Percentiles rank a stretch among this genome's conserved stretches.
Conservation (phyloP, 1,284 basidiomycete genomes). For the Ceratobasidium sp. region DNA sequence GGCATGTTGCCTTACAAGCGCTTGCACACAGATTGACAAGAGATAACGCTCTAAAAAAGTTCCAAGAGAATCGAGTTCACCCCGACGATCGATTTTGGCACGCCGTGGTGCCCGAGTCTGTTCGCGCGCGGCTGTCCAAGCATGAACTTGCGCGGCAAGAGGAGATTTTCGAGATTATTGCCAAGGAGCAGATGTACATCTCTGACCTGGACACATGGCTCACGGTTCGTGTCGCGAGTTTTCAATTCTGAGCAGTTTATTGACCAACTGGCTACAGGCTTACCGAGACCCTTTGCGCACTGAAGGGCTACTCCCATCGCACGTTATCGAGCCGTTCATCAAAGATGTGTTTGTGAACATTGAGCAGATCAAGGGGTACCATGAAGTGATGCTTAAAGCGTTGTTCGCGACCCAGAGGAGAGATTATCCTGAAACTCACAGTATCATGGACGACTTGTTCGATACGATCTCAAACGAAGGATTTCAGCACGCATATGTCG, state of each 20-base stretch:
- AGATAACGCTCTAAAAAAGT: conserved; percentile 55
- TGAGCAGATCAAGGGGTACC: conserved; percentile 65
- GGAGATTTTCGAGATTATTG: conserved; percentile 81
- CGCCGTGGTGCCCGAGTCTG: conserved; percentile 69
- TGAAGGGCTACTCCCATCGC: conserved; percentile 63
- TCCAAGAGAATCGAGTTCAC: conserved; percentile 66
- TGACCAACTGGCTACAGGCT: conserved; percentile 55
- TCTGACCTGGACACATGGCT: conserved; percentile 70
- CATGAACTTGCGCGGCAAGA: conserved; percentile 80
- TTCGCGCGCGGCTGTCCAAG: conserved; percentile 70
- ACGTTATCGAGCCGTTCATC: conserved; percentile 64
- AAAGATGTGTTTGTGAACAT: conserved; percentile 79
- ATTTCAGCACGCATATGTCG: conserved; percentile 72
- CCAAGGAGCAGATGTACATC: conserved; percentile 82
- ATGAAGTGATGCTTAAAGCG: conserved; percentile 68
- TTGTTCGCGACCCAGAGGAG: conserved; percentile 76
- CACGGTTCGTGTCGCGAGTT: conserved; percentile 66
- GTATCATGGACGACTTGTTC: conserved; percentile 77
- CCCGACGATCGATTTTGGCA: conserved; percentile 79
- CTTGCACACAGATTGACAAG: background rate
- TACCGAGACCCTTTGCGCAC: conserved; percentile 68
- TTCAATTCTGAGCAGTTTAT: background rate
- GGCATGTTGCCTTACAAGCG: background rate
- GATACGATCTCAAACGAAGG: conserved; percentile 55
- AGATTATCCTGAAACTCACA: conserved; percentile 80